Percentiles rank a stretch among this genome's conserved stretches.
Conservation (phyloP, 257 asterid species). For the Ilex asprella region DNA sequence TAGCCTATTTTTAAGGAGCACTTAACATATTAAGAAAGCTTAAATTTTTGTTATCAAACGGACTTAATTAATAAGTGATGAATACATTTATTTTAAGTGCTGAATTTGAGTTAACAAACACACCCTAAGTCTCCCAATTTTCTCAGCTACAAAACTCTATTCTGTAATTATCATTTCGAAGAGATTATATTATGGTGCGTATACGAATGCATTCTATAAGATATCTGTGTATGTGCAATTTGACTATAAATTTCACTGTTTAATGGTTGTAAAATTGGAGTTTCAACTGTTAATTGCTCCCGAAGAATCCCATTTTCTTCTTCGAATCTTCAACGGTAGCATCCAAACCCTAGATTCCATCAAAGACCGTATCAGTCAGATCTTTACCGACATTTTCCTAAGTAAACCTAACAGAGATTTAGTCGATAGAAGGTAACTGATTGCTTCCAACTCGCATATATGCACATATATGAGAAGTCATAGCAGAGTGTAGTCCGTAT, state of each 20-base stretch:
- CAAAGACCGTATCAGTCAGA: slow-evolving; percentile 39
- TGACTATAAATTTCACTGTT: too few relatives aligned
- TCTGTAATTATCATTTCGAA: too few relatives aligned
- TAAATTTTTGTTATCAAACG: too few relatives aligned
- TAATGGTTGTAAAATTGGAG: neutral
- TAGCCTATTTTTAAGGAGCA: too few relatives aligned
- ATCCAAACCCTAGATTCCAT: slow-evolving; percentile 48
- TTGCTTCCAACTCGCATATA: neutral
- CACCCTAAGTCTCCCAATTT: neutral
- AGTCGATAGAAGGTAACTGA: slow-evolving; percentile 32
- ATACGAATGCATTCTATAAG: too few relatives aligned
- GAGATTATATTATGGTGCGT: too few relatives aligned
- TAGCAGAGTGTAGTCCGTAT: neutral
- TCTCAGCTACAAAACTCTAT: too few relatives aligned
- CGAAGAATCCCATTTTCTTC: slow-evolving; percentile 51
- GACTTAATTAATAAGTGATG: too few relatives aligned
- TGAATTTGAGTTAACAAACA: too few relatives aligned
- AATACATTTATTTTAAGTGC: too few relatives aligned
- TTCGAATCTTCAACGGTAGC: slow-evolving; percentile 52
- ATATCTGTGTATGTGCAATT: neutral
- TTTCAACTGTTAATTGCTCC: slow-evolving; percentile 40
- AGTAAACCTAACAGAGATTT: slow-evolving; percentile 24
- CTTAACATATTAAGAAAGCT: too few relatives aligned
- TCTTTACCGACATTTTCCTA: slow-evolving; percentile 29
- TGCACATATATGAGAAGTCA: neutral